Conservation (phyloP, 306 rosid genomes). For the Glycine soja region DNA sequence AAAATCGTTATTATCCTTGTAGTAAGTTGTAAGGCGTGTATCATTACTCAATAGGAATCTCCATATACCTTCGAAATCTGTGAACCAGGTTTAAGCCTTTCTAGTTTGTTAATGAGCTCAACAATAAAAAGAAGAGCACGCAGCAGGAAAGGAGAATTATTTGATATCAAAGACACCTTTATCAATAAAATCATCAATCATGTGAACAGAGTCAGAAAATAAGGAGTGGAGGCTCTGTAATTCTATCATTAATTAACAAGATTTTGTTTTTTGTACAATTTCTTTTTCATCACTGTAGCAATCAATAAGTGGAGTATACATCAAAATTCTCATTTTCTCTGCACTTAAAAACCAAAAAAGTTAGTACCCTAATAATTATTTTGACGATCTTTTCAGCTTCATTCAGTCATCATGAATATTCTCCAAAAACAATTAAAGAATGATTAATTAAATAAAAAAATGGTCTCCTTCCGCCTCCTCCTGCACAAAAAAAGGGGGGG, state of each 20-base stretch:
- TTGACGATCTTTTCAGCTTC: constrained; percentile 64
- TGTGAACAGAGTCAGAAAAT: constrained; percentile 30
- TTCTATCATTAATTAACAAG: constrained; percentile 29
- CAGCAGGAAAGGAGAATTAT: constrained; percentile 1
- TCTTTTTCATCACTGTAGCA: constrained; percentile 51
- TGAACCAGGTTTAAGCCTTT: constrained; percentile 28
- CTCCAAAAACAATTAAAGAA: constrained; percentile 75
- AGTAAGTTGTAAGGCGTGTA: no score
- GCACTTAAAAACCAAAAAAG: constrained; percentile 49
- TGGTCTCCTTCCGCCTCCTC: constrained; percentile 57
- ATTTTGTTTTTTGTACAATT: constrained; percentile 24
- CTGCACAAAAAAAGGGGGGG: constrained; percentile 61
- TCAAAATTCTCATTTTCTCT: constrained; percentile 49
- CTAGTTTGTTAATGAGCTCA: constrained; percentile 19
- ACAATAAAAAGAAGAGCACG: constrained; percentile 41
- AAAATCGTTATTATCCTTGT: neutral
- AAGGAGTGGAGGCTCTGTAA: constrained; percentile 39
- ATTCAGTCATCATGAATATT: constrained; percentile 66
- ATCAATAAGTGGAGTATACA: constrained; percentile 44
- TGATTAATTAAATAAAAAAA: constrained; percentile 60
- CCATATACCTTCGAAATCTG: neutral
- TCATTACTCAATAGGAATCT: constrained; percentile 18
- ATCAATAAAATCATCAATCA: constrained; percentile 46
- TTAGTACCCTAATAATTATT: constrained; percentile 61
- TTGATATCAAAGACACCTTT: constrained; percentile 43